Base-by-base conservation (phyloP, 345 rosid species). In the Heritiera fomes region DNA sequence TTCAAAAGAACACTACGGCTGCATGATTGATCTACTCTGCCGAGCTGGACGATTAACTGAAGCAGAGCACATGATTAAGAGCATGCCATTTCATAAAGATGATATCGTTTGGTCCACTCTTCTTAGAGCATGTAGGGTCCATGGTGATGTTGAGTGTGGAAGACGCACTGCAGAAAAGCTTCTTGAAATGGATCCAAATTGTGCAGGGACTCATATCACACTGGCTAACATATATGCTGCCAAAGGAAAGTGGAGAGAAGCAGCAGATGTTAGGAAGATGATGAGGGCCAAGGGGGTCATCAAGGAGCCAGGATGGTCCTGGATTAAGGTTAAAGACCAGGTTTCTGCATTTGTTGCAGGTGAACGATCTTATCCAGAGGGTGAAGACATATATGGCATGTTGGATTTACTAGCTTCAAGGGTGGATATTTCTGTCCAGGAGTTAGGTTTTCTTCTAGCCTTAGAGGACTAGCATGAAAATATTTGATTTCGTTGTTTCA, bases 221-320 rank as follows among this genome's bases (percentile, higher is more conserved):
- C 82, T 95, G 52, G 94, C 98, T 59, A 91, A 93, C 84, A 80
- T 92, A 78, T 95, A 90, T 72, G 79, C 95, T 73, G 85, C 93
- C 10, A 80, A 84, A 80, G 98, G 93, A 84, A 87, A 84, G 76
- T 92, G 94, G 98, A 82, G 78, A 77, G 97, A 95, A 81, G 99
- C 90, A 55, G 98, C 98, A 23, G 82, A 80, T 55, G 85, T 87
- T 58, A 90, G 97, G 85, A 90, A 85, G 87, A 71, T 30, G 80
- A 89, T 92, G 97, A 92, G 83, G 80, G 80, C 87, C 28, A 95
- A 86, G 83, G 98, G 99, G 8, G 81, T 92, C 72, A 83, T 84
- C 69, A 95, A 95, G 88, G 98, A 93, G 78, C 93, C 92, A 0
- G 97, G 99, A 70, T 90, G 92, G 90, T 91, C 99, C 75, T 93